Base-by-base conservation (phyloP, 2,329 filamentous ascomycete genomes). In the Monilinia fructicola region DNA sequence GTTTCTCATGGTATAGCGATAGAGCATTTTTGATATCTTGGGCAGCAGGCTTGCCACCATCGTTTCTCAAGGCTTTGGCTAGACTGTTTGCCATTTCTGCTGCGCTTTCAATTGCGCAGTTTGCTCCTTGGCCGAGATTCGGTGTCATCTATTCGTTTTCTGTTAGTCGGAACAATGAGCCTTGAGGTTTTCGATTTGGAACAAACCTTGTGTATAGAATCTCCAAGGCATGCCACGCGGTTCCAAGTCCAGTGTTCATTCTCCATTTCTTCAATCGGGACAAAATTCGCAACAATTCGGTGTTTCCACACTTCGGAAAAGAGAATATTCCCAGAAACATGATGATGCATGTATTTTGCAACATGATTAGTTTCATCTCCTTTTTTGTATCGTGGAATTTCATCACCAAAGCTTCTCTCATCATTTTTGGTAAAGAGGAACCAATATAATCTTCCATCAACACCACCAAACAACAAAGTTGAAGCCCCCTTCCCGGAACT, bases 31-130 rank as follows among this genome's bases (percentile, higher is more conserved):
- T 52, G 23, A 66, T 60, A 7, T 67, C 50, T 23, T 54, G 38
- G n/a, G 40, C 4, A 11, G 58, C 4, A 18, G 65, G 58, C 26
- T 63, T 63, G 14, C 23, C 28, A 18, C 16, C 54, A 9, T 38
- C 68, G 42, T 14, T 67, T 55, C 4, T 67, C 54, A 14, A 60
- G 11, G 21, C 46, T 54, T 14, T 62, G 4, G 59, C 6, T 35
- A 79, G 68, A 14, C 72, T 68, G 46, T 78, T 78, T 14, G 77
- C 73, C 4, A 79, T 69, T 12, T 72, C 71, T 6, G 78, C 78
- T 3, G 76, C 78, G 62, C 74, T 75, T 69, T 81, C 79, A 21
- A 80, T 78, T 1, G 78, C 78, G 65, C 71, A 74, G 68, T 80
- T 81, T 21, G 77, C 79, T 0, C 79, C 79, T 71, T 79, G 78